phyloP scores from a whole-genome alignment of 306 rosid species.

The Vigna radiata region DNA sequence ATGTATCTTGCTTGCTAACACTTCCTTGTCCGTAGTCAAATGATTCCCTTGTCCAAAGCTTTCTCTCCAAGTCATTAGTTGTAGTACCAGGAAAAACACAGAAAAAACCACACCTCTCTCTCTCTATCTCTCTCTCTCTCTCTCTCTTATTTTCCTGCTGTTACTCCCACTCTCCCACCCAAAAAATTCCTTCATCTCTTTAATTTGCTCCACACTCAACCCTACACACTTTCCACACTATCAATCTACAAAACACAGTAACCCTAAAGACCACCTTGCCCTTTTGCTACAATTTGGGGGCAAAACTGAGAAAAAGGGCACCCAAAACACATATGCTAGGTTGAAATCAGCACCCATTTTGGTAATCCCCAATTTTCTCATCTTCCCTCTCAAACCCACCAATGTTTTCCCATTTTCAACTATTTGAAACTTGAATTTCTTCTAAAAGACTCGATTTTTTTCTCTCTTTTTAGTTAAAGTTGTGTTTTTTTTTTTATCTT shows the following conservation, averaged over 20 bases:
- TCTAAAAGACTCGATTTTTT: slow-evolving; percentile 1
- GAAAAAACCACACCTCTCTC: background rate
- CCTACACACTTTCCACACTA: background rate
- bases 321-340: background rate
- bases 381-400: slow-evolving; percentile 23
- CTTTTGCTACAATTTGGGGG: slow-evolving; percentile 3
- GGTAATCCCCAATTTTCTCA: slow-evolving; percentile 26
- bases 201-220: slow-evolving; percentile 1
- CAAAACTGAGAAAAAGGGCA: background rate
- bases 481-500: background rate
- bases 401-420: too few species aligned
- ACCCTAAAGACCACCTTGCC: background rate
- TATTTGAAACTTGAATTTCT: slow-evolving; percentile 9
- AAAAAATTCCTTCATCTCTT: slow-evolving; percentile 22
- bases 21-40: too few species aligned
- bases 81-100: slow-evolving; percentile 42
- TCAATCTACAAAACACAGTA: background rate
- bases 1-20: too few species aligned
- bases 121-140: background rate
- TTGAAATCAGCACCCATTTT: background rate
- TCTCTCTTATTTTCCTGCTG: slow-evolving; percentile 22
- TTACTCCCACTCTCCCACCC: slow-evolving; percentile 29
- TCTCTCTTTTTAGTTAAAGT: background rate
- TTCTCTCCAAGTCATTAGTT: background rate
- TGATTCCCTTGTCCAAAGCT: too few species aligned